These are phyloP conservation scores for Nothophytophthora sp. DNA, from an alignment of 352 stramenopile species.

Conservation along the genomic window DNA sequence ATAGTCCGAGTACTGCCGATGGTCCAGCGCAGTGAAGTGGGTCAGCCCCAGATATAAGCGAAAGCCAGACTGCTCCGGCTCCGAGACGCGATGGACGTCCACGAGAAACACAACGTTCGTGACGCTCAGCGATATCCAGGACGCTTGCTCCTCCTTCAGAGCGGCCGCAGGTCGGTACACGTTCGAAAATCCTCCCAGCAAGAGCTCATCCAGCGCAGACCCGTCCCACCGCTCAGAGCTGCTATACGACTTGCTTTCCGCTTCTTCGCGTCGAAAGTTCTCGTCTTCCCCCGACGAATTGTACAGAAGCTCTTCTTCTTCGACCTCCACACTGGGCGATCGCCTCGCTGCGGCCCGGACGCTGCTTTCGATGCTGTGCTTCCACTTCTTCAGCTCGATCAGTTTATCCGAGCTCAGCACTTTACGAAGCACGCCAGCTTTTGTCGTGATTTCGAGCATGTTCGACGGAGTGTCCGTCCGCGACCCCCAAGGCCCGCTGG, in stretches of 20 bases:
- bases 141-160: constrained; percentile 53
- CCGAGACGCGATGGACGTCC: constrained; percentile 70
- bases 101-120: constrained; percentile 57
- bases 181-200: constrained; percentile 75
- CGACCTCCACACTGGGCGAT: constrained; percentile 17
- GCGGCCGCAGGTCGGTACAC: constrained; percentile 49
- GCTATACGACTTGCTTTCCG: constrained; percentile 6
- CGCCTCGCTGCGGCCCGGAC: constrained; percentile 40
- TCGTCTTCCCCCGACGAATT: constrained; percentile 23
- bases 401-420: constrained; percentile 65
- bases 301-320: constrained; percentile 39
- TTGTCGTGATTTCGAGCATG: constrained; percentile 65
- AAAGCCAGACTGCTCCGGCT: constrained; percentile 62
- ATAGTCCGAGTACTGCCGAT: constrained; percentile 72
- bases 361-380: constrained; percentile 62
- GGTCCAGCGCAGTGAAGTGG: constrained; percentile 64
- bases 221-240: constrained; percentile 21
- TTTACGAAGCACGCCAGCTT: constrained; percentile 47
- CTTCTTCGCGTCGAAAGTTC: constrained; percentile 7
- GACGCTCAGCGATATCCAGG: constrained; percentile 78
- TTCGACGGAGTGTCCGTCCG: constrained; percentile 21
- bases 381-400: constrained; percentile 74
- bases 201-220: constrained; percentile 45
- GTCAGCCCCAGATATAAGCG: constrained; percentile 57
- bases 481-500: constrained; percentile 48